A percentile compares a stretch with the other conserved stretches of the same genome.
Evolutionary conservation across 495 filamentous ascomycete genomes (phyloP).

Genomic region (Lasiosphaeria ovina): DNA sequence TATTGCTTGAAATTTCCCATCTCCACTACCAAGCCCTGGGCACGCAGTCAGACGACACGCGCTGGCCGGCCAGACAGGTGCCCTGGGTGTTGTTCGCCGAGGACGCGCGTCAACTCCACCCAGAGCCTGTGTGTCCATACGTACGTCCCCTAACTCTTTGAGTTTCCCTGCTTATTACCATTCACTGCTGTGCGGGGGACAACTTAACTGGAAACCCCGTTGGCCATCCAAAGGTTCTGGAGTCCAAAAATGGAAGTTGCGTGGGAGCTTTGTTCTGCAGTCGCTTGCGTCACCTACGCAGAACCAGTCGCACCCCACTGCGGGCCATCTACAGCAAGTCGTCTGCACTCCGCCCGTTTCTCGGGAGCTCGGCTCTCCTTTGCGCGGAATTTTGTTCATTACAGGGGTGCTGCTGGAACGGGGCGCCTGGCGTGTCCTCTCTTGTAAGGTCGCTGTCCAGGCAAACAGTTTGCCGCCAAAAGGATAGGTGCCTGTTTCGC

Average conservation of each 20-base stretch:
- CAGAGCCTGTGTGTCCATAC: not conserved
- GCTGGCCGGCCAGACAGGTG: too few relatives aligned
- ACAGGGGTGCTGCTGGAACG: not conserved
- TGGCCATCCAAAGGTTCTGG: too few relatives aligned
- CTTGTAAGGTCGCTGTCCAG: not conserved
- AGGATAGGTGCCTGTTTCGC: not conserved
- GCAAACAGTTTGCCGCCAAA: not conserved
- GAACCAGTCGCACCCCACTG: too few relatives aligned
- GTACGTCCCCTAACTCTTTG: too few relatives aligned
- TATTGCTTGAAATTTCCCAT: too few relatives aligned
- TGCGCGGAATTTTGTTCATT: not conserved
- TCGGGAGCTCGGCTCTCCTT: slow-evolving; percentile 3
- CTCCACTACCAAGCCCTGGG: not conserved
- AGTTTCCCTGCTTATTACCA: too few relatives aligned
- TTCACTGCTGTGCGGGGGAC: too few relatives aligned
- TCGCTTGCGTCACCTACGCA: not conserved
- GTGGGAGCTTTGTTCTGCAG: not conserved
- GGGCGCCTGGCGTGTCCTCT: too few relatives aligned
- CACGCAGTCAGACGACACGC: too few relatives aligned
- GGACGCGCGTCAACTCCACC: not conserved
- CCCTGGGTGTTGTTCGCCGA: not conserved
- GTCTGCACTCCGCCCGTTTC: not conserved
- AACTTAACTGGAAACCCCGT: too few relatives aligned
- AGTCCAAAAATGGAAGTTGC: too few relatives aligned
- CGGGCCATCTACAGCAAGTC: not conserved